Conservation (phyloP, 2,329 filamentous ascomycete species). For the Venturia pyrina region DNA sequence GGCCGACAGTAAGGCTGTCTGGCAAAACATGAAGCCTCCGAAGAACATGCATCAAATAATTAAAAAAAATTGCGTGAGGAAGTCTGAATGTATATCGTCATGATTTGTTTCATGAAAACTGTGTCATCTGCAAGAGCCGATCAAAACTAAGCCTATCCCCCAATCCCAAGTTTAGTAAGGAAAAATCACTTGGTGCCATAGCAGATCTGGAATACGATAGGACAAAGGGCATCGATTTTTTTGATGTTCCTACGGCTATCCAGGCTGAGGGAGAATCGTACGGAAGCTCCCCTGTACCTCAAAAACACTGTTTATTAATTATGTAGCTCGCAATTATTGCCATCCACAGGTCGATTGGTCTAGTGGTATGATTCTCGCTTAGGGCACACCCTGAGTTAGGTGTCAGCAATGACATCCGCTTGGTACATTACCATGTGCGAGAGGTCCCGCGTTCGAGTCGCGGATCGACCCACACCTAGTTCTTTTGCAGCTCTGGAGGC, state of each 20-base stretch:
- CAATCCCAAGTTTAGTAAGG: background rate
- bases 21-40: background rate
- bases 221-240: background rate
- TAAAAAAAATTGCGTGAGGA: background rate
- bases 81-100: background rate
- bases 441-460: constrained; percentile 10
- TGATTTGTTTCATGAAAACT: background rate
- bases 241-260: background rate
- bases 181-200: background rate
- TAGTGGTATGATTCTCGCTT: constrained; percentile 1
- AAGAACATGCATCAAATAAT: background rate
- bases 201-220: too few species aligned
- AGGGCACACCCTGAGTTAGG: background rate
- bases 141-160: background rate
- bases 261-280: background rate
- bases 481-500: background rate
- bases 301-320: too few species aligned
- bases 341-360: constrained; percentile 7
- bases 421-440: background rate
- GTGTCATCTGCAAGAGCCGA: background rate
- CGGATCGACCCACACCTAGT: background rate
- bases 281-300: too few species aligned
- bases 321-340: too few species aligned
- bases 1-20: background rate
- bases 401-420: background rate